A percentile compares a stretch with the other conserved stretches of the same genome.
These are phyloP conservation scores for Echinosophora koreensis DNA, from an alignment of 306 rosid genomes.

Conservation along the genomic window DNA sequence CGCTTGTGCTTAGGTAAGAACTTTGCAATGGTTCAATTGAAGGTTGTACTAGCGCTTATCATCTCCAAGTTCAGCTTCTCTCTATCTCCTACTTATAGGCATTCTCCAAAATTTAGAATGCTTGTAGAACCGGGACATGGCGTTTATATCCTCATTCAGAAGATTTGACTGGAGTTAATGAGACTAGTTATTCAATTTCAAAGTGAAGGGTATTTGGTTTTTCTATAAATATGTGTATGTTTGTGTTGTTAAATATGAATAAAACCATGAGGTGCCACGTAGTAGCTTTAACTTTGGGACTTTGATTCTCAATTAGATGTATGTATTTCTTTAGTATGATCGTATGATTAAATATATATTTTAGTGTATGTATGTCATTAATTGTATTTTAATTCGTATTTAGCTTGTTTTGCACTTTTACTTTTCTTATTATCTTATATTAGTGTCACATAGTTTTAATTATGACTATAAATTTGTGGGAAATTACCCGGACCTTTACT, in stretches of 20 bases:
- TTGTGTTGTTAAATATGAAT: not conserved
- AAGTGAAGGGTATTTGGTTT: slow-evolving; percentile 33
- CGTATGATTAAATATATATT: no score
- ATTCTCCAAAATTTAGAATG: slow-evolving; percentile 82
- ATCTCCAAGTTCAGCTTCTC: slow-evolving; percentile 67
- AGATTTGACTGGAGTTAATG: slow-evolving; percentile 30
- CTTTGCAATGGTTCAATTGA: slow-evolving; percentile 82
- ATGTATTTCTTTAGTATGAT: no score
- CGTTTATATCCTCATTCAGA: slow-evolving; percentile 60
- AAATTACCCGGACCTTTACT: no score
- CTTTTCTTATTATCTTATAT: no score
- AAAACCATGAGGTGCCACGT: not conserved
- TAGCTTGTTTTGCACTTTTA: no score
- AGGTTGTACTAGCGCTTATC: slow-evolving; percentile 62
- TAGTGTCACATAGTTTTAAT: no score
- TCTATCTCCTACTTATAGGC: slow-evolving; percentile 73
- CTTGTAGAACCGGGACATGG: slow-evolving; percentile 85
- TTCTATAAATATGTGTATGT: not conserved
- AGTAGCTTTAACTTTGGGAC: not conserved
- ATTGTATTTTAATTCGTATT: no score
- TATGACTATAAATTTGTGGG: no score
- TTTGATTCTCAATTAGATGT: not conserved
- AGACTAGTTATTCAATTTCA: slow-evolving; percentile 11
- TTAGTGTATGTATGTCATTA: no score
- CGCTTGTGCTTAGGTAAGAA: slow-evolving; percentile 84